These are phyloP conservation scores for Hyaloscypha finlandica DNA, from an alignment of 495 filamentous ascomycete species.

Conservation along the genomic window DNA sequence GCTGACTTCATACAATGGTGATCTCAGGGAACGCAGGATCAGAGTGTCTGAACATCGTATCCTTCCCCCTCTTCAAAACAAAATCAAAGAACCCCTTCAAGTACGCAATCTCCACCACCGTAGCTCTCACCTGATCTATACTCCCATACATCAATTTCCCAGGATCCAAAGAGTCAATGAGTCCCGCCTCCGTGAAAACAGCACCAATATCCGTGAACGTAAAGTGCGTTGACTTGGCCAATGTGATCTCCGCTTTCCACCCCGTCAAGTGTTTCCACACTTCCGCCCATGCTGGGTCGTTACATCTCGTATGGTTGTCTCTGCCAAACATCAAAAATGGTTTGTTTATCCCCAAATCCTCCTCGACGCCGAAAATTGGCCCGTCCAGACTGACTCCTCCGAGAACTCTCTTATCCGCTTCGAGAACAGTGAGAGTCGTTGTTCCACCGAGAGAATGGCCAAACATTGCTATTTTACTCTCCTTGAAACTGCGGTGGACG, in stretches of 20 bases:
- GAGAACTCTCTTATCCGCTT: neutral
- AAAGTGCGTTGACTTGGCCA: neutral
- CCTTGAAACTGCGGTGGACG: slow-evolving; percentile 16
- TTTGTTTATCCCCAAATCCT: neutral
- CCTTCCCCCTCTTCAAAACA: neutral
- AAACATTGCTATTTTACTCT: slow-evolving; percentile 38
- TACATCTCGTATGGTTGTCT: slow-evolving; percentile 1
- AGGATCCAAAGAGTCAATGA: neutral
- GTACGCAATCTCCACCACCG: neutral
- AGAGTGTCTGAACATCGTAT: neutral
- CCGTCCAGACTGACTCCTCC: slow-evolving; percentile 11
- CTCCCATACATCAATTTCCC: neutral
- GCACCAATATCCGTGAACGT: slow-evolving; percentile 6
- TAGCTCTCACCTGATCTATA: slow-evolving; percentile 5
- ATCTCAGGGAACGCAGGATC: neutral
- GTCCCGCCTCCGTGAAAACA: neutral
- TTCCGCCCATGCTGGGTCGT: neutral
- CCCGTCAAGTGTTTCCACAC: slow-evolving; percentile 6
- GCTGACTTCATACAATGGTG: neutral
- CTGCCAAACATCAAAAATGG: neutral
- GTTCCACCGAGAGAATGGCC: slow-evolving; percentile 52
- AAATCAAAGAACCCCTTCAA: slow-evolving; percentile 6
- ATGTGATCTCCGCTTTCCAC: slow-evolving; percentile 6
- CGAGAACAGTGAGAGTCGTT: neutral
- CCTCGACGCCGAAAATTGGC: neutral